Evolutionary conservation across 805 yeast species (phyloP), one percentile per base, ranked within the genome.

Genomic region (Monosporozyma aerobia): DNA sequence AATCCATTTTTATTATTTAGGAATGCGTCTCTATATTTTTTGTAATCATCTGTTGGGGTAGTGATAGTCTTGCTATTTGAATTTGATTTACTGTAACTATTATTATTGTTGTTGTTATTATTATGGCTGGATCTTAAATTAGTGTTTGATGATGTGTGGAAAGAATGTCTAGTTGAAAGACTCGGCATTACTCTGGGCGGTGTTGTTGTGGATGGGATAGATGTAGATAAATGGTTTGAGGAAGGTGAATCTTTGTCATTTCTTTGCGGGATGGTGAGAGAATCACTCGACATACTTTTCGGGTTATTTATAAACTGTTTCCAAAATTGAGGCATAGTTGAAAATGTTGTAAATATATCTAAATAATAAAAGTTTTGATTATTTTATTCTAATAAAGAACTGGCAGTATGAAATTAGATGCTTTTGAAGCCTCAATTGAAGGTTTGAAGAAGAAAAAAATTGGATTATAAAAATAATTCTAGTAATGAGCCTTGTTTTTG

Each of bases 21-120:
- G 55, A 73, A 73, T 47, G 63, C 65, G 54, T 73, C 76, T 53
- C 77, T 63, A 47, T 68, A 71, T 30, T 60, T 63, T 58, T 71
- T 65, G 43, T 60, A 57, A 57, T 68, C 59, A 4, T 40, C 37
- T 22, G 51, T 46, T 19, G 56, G 43, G 3, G 53, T 47, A 9
- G 27, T 45, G 14, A 16, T 19, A 19, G 5, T 19, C 10, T 51
- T 54, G 29, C 27, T 48, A 9, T 19, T 25, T 32, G 30, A 9
- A 35, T 48, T 39, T 10, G 35, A 10, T 22, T 39, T 43, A 30
- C 48, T 47, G 2, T 19, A 19, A 19, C 19, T 19, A 19, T 19
- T 19, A 19, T 19, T 19, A 19, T 19, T 19, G 19, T 19, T 19
- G 19, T 2, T 19, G 19, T 19, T 19, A 19, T 49, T 43, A 40